phyloP scores from a whole-genome alignment of 2,329 filamentous ascomycete species.

The Basipetospora sp. region DNA sequence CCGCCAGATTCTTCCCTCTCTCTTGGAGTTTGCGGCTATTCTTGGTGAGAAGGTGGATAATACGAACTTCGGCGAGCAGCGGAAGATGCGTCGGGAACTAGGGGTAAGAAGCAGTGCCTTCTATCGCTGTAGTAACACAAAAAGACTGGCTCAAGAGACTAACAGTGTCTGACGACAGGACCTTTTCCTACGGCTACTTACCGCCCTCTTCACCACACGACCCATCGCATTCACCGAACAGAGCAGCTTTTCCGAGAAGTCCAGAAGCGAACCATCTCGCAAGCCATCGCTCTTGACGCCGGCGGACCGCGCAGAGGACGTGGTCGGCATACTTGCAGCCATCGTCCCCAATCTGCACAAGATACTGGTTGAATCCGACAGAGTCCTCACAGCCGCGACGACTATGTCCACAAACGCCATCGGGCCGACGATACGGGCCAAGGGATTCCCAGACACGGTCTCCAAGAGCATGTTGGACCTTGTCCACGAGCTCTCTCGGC shows the following conservation, averaged over 20 bases:
- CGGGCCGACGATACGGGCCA: conserved; percentile 66
- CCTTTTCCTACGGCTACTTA: conserved; percentile 71
- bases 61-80: conserved; percentile 89
- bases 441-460: conserved; percentile 74
- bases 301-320: conserved; percentile 49
- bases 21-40: conserved; percentile 79
- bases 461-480: conserved; percentile 56
- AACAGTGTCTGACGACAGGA: conserved; percentile 41
- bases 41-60: conserved; percentile 93
- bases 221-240: conserved; percentile 57
- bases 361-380: conserved; percentile 73
- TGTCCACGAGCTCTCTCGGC: conserved; percentile 59
- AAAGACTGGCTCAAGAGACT: too few species aligned
- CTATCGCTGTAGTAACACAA: too few species aligned
- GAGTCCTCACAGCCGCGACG: conserved; percentile 61
- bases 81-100: conserved; percentile 78
- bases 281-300: conserved; percentile 21
- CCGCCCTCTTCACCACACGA: conserved; percentile 85
- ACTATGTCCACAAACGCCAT: conserved; percentile 75
- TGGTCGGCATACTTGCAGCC: conserved; percentile 62
- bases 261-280: conserved; percentile 14
- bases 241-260: conserved; percentile 23
- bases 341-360: conserved; percentile 70
- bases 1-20: conserved; percentile 69
- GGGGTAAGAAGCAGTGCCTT: conserved; percentile 61